These are phyloP conservation scores for Fusarium equiseti DNA, from an alignment of 2,329 filamentous ascomycete species.

Conservation along the genomic window DNA sequence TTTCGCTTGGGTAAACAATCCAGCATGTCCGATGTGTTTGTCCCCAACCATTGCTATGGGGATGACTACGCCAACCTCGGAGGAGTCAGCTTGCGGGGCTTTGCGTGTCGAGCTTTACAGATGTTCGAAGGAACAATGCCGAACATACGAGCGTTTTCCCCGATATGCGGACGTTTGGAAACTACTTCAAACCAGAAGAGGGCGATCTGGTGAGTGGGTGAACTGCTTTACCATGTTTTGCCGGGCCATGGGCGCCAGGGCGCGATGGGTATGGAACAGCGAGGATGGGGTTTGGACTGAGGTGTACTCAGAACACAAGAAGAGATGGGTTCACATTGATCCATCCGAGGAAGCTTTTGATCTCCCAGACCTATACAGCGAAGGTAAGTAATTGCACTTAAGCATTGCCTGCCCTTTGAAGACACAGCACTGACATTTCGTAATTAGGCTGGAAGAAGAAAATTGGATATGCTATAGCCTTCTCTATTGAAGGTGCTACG, in stretches of 20 bases:
- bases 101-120: conserved; percentile 89
- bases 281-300: conserved; percentile 90
- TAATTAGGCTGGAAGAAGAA: conserved; percentile 88
- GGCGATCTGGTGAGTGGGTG: conserved; percentile 93
- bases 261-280: conserved; percentile 98
- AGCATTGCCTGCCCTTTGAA: background rate
- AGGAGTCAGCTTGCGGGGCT: conserved; percentile 90
- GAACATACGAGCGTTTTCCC: conserved; percentile 87
- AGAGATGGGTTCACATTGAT: conserved; percentile 97
- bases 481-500: conserved; percentile 86
- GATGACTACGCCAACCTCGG: conserved; percentile 85
- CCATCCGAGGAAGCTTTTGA: conserved; percentile 96
- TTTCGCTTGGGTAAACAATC: conserved; percentile 98
- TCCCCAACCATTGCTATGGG: conserved; percentile 86
- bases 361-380: conserved; percentile 89
- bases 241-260: conserved; percentile 87
- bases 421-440: background rate
- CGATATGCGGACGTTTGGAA: conserved; percentile 96
- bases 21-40: conserved; percentile 82
- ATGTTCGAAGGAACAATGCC: conserved; percentile 82
- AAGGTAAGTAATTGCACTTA: conserved; percentile 53
- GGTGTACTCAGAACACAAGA: conserved; percentile 93
- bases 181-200: conserved; percentile 84
- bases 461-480: conserved; percentile 96
- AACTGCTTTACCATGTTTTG: conserved; percentile 99